Evolutionary conservation across 805 yeast species (phyloP).

Genomic region (Zygosaccharomyces siamensis): DNA sequence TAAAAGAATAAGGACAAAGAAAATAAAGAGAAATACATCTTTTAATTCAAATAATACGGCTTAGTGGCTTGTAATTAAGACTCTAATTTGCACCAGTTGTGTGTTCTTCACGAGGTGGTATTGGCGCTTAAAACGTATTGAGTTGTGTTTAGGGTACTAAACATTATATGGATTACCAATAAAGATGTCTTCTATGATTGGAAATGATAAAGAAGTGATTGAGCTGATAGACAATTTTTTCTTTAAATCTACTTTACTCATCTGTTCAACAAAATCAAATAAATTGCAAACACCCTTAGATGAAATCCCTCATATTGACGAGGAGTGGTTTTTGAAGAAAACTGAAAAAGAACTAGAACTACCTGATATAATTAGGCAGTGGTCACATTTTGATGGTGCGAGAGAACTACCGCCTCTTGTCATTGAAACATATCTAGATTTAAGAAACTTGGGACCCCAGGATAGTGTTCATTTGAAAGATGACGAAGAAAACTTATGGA

Average conservation of each 20-base stretch:
- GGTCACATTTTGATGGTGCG: slow-evolving; percentile 56
- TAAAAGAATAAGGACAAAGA: not conserved
- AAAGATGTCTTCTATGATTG: slow-evolving; percentile 3
- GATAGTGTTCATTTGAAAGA: slow-evolving; percentile 60
- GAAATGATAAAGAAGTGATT: slow-evolving; percentile 20
- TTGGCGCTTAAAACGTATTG: slow-evolving; percentile 4
- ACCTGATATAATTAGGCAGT: slow-evolving; percentile 42
- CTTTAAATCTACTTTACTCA: slow-evolving; percentile 54
- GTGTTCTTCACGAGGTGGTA: not conserved
- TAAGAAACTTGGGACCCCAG: slow-evolving; percentile 50
- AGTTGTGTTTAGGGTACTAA: not conserved
- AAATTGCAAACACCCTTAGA: slow-evolving; percentile 23
- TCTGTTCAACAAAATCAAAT: slow-evolving; percentile 44
- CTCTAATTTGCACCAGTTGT: not conserved
- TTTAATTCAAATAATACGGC: not conserved
- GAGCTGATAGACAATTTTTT: slow-evolving; percentile 58
- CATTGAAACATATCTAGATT: slow-evolving; percentile 74
- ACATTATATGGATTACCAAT: not conserved
- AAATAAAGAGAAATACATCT: not conserved
- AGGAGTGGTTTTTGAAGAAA: slow-evolving; percentile 15
- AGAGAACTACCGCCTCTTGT: slow-evolving; percentile 69
- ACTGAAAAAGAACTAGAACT: slow-evolving; percentile 10
- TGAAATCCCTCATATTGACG: slow-evolving; percentile 12
- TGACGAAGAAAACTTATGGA: slow-evolving; percentile 48
- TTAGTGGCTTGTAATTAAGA: not conserved